Evolutionary conservation across 257 asterid species (phyloP).

Genomic region (Scutellaria baicalensis): DNA sequence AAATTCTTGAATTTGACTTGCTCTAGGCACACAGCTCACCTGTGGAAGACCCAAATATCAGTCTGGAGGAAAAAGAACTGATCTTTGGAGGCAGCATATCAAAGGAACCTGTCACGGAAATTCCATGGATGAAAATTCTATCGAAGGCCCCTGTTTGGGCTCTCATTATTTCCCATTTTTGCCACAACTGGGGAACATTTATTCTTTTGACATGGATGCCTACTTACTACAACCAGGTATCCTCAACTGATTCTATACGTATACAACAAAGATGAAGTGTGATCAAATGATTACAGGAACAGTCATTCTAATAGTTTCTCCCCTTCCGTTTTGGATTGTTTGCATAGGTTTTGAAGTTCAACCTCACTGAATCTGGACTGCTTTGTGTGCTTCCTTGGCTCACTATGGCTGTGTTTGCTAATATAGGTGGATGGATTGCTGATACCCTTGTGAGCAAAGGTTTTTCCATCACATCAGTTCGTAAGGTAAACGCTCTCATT

Average conservation of each 20-base stretch:
- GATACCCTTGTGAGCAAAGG: slow-evolving; percentile 82
- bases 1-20: slow-evolving; percentile 10
- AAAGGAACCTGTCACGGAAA: slow-evolving; percentile 65
- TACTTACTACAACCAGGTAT: slow-evolving; percentile 91
- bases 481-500: slow-evolving; percentile 17
- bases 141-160: slow-evolving; percentile 98
- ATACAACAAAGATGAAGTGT: background rate
- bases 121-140: slow-evolving; percentile 89
- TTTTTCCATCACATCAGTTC: slow-evolving; percentile 49
- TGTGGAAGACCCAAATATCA: slow-evolving; percentile 63
- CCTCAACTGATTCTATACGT: background rate
- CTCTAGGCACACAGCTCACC: slow-evolving; percentile 91
- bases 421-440: slow-evolving; percentile 91
- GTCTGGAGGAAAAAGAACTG: slow-evolving; percentile 53
- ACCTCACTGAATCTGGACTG: slow-evolving; percentile 84
- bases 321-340: background rate
- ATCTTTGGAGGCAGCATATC: slow-evolving; percentile 58
- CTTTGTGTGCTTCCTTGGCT: slow-evolving; percentile 85
- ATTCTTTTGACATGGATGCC: slow-evolving; percentile 99
- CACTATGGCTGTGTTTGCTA: slow-evolving; percentile 84
- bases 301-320: background rate
- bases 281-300: background rate
- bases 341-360: slow-evolving; percentile 76
- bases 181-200: slow-evolving; percentile 99
- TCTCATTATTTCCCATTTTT: slow-evolving; percentile 94